Conservation (phyloP, 2,329 filamentous ascomycete species). For the Phaeosphaeria sp. region DNA sequence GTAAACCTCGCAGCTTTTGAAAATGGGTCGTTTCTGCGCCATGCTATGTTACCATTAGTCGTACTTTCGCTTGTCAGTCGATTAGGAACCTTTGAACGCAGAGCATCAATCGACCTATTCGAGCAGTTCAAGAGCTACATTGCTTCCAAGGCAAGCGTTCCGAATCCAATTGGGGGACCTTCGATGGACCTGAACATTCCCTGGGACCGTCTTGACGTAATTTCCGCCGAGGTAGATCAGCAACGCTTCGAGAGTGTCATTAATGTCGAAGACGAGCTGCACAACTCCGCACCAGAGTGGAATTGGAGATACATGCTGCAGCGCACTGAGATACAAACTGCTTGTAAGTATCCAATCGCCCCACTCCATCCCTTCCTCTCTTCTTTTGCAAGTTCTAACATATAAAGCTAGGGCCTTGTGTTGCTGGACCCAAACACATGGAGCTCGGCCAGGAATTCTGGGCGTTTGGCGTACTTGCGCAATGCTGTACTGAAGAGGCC, state of each 20-base stretch:
- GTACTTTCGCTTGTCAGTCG: constrained; percentile 25
- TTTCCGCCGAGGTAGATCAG: constrained; percentile 11
- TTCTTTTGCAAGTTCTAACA: not conserved
- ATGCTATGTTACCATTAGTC: constrained; percentile 23
- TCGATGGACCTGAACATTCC: constrained; percentile 22
- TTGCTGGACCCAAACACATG: not conserved
- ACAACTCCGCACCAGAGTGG: constrained; percentile 26
- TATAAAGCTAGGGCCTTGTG: not conserved
- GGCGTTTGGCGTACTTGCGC: not conserved
- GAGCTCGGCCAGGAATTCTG: not conserved
- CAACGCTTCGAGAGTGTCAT: constrained; percentile 1
- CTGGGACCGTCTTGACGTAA: constrained; percentile 30
- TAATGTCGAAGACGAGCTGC: constrained; percentile 1
- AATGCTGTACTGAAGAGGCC: not conserved
- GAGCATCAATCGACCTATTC: constrained; percentile 16
- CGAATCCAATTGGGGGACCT: constrained; percentile 15
- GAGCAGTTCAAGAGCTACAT: constrained; percentile 18
- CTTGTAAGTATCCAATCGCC: constrained; percentile 16
- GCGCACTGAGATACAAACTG: constrained; percentile 4
- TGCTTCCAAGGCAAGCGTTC: constrained; percentile 1
- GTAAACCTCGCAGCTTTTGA: constrained; percentile 9
- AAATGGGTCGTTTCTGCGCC: constrained; percentile 14
- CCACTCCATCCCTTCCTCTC: not conserved
- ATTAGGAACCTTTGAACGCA: constrained; percentile 20
- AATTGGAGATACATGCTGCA: constrained; percentile 35